Conservation (phyloP, 2,329 filamentous ascomycete species). For the Neocatenulostroma microsporum region DNA sequence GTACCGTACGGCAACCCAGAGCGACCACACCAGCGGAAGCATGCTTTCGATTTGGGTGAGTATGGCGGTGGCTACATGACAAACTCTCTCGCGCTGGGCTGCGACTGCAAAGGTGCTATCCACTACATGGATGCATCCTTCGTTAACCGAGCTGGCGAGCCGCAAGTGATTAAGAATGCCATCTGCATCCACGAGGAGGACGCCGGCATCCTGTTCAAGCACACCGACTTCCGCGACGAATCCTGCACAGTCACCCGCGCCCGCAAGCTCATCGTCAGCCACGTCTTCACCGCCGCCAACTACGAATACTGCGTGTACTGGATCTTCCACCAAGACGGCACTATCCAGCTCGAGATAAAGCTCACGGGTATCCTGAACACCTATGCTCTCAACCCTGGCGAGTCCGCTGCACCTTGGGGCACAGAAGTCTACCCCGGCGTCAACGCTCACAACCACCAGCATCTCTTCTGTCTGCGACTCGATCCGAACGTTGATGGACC, state of each 20-base stretch:
- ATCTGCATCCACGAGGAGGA: slow-evolving; percentile 96
- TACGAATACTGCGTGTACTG: slow-evolving; percentile 86
- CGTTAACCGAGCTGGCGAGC: slow-evolving; percentile 63
- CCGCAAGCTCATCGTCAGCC: slow-evolving; percentile 77
- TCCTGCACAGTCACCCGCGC: slow-evolving; percentile 78
- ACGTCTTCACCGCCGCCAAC: slow-evolving; percentile 92
- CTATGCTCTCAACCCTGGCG: slow-evolving; percentile 69
- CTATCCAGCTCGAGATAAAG: slow-evolving; percentile 81
- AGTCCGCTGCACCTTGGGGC: slow-evolving; percentile 80
- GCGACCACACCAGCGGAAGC: slow-evolving; percentile 68
- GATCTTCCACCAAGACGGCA: slow-evolving; percentile 89
- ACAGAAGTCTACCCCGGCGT: slow-evolving; percentile 86
- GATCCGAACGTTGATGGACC: slow-evolving; percentile 82
- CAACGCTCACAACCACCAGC: slow-evolving; percentile 93
- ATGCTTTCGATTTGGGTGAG: slow-evolving; percentile 73
- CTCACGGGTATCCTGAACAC: slow-evolving; percentile 91
- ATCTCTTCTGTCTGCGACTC: slow-evolving; percentile 83
- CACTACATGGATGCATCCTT: slow-evolving; percentile 87
- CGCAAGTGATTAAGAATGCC: slow-evolving; percentile 81
- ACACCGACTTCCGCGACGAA: slow-evolving; percentile 81
- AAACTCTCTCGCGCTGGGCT: slow-evolving; percentile 66
- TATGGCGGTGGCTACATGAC: slow-evolving; percentile 80
- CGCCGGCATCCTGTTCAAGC: slow-evolving; percentile 81
- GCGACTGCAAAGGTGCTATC: slow-evolving; percentile 83
- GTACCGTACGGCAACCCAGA: slow-evolving; percentile 81